Percentiles rank a stretch among this genome's conserved stretches.
phyloP scores from a whole-genome alignment of 805 yeast species.

The Candida boidinii region DNA sequence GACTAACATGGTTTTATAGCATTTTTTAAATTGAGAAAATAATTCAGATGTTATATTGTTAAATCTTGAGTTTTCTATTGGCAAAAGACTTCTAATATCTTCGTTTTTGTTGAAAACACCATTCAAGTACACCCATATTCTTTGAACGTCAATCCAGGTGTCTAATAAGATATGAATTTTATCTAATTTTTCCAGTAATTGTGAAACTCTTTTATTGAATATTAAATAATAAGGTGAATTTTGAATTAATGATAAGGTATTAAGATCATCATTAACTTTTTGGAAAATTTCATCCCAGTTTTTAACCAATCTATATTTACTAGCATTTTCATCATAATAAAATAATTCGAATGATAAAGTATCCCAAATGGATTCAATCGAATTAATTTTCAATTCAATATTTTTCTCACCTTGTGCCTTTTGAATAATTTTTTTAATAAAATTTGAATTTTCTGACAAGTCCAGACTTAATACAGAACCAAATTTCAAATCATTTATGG shows the following conservation, averaged over 20 bases:
- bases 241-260: constrained; percentile 59
- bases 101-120: constrained; percentile 62
- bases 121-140: constrained; percentile 80
- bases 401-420: constrained; percentile 69
- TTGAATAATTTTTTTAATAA: constrained; percentile 39
- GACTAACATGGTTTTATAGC: constrained; percentile 39
- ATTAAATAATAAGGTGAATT: constrained; percentile 51
- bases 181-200: constrained; percentile 50
- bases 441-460: constrained; percentile 32
- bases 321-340: constrained; percentile 40
- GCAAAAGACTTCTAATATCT: constrained; percentile 56
- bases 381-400: constrained; percentile 46
- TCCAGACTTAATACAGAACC: constrained; percentile 58
- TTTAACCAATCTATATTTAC: constrained; percentile 47
- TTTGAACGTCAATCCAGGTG: constrained; percentile 75
- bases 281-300: constrained; percentile 63
- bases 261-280: constrained; percentile 50
- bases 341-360: constrained; percentile 41
- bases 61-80: constrained; percentile 63
- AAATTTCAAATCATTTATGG: constrained; percentile 31
- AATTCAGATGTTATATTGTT: constrained; percentile 55
- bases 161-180: constrained; percentile 44
- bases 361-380: constrained; percentile 51
- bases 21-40: constrained; percentile 37
- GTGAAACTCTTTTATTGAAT: constrained; percentile 50